Percentiles rank a stretch among this genome's conserved stretches.
Evolutionary conservation across 495 filamentous ascomycete species (phyloP).

Genomic region (Mycothermus thermophilus): DNA sequence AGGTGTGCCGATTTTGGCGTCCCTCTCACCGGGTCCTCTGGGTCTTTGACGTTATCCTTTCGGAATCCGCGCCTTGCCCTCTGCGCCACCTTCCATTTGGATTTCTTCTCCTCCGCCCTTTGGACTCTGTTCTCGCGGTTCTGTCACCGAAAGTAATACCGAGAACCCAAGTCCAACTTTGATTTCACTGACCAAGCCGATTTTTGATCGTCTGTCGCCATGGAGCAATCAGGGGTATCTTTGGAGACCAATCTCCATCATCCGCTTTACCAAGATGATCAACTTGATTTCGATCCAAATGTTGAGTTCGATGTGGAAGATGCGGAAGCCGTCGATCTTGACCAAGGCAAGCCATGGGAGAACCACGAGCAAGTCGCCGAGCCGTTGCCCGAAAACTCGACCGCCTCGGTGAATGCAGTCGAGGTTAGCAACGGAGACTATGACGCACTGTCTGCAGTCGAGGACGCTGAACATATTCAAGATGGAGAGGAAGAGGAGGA

Average conservation of each 20-base stretch:
- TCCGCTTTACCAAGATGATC: slow-evolving; percentile 16
- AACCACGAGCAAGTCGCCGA: slow-evolving; percentile 1
- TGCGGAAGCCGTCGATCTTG: slow-evolving; percentile 22
- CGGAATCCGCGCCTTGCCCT: neutral
- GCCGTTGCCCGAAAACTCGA: neutral
- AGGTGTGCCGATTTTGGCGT: too few relatives aligned
- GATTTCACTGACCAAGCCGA: too few relatives aligned
- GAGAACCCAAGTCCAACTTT: too few relatives aligned
- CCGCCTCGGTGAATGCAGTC: too few relatives aligned
- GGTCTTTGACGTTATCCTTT: neutral
- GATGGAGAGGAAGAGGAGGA: slow-evolving; percentile 7
- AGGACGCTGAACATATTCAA: too few relatives aligned
- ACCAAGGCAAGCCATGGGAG: slow-evolving; percentile 10
- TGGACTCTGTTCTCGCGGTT: too few relatives aligned
- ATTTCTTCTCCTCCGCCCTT: too few relatives aligned
- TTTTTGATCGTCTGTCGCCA: too few relatives aligned
- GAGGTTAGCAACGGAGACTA: too few relatives aligned
- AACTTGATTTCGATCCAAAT: slow-evolving; percentile 13
- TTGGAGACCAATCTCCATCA: slow-evolving; percentile 7
- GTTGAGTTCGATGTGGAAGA: slow-evolving; percentile 13
- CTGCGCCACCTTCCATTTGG: too few relatives aligned
- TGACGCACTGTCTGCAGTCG: too few relatives aligned
- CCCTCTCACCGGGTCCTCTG: neutral
- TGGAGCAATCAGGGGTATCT: slow-evolving; percentile 16
- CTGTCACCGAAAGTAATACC: too few relatives aligned